Conservation (phyloP, 2,329 filamentous ascomycete species). For the Talaromyces piceae region DNA sequence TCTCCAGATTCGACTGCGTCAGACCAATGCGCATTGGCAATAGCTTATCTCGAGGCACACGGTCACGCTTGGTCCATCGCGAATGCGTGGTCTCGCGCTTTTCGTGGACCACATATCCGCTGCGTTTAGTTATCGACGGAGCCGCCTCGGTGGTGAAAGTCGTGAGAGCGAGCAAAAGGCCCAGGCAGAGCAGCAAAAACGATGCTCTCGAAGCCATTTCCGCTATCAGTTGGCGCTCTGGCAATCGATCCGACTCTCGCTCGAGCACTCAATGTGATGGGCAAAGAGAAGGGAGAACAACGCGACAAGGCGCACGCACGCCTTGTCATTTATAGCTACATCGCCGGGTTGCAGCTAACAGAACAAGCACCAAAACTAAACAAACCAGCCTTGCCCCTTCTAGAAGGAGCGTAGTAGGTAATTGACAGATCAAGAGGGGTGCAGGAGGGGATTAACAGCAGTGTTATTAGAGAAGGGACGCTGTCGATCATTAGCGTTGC, state of each 20-base stretch:
- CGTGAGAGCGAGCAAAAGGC: neutral
- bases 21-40: conserved; percentile 9
- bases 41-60: conserved; percentile 6
- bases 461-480: neutral
- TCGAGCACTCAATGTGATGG: neutral
- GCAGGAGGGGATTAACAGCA: no score
- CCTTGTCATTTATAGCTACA: neutral
- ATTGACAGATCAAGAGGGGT: neutral
- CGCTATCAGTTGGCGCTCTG: neutral
- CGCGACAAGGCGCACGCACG: neutral
- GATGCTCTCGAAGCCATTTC: conserved; percentile 5
- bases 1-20: conserved; percentile 8
- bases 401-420: neutral
- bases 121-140: neutral
- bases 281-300: neutral
- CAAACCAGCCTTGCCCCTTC: neutral
- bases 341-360: neutral
- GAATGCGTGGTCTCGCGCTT: conserved; percentile 4
- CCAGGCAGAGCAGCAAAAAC: conserved; percentile 3
- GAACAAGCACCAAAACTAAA: neutral
- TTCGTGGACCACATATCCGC: conserved; percentile 10
- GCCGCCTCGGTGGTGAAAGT: conserved; percentile 5
- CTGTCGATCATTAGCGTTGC: neutral
- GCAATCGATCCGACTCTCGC: neutral
- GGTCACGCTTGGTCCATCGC: conserved; percentile 9